Base-by-base conservation (phyloP, 495 filamentous ascomycete species). In the Tetracladium marchalianum region DNA sequence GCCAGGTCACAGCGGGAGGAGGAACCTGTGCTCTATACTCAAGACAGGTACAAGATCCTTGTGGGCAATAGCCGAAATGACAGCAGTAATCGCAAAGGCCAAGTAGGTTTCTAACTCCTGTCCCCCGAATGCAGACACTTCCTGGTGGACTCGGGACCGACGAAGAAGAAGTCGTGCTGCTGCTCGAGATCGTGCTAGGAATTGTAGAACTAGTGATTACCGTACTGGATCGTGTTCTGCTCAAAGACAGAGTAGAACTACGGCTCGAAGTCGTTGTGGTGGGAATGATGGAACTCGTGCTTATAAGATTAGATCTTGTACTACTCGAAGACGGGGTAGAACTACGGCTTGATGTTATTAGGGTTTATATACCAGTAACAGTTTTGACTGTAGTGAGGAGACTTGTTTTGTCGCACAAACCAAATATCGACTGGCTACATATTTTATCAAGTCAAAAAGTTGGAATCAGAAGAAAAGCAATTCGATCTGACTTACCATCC, bases 81-180 rank as follows among this genome's bases (percentile, higher is more conserved):
- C 52, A 55, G 40, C 49, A 52, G 43, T 52, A 55, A 39, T 39
- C 43, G 38, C 52, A 55, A 9, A 55, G 49, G 16, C 52, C 52
- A 19, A 52, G 19, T 31, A 52, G 52, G 32, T 55, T 55, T 45
- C 49, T 49, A n/a, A 49, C 31, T 11, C 52, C 52, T 22, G 49
- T 47, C 13, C 52, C 52, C 11, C 37, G 43, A 11, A 52, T 41
- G 27, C 52, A 55, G n/a, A 55, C 52, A 10, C 31, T 44, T 11
- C 18, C 22, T 36, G 35, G 35, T n/a, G 12, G 12, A 36, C 12
- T 36, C 12, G 35, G 16, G 12, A 16, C 12, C 12, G 35, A 36
- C 16, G 35, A 36, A 16, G 12, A n/a, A 16, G 35, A n/a, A n/a
- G 35, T n/a, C 35, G 35, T 36, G 35, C 3, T 36, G 12, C 16